Percentiles rank a stretch among this genome's conserved stretches.
These are phyloP conservation scores for Pythium brassicae DNA, from an alignment of 352 stramenopile genomes.

Conservation along the genomic window DNA sequence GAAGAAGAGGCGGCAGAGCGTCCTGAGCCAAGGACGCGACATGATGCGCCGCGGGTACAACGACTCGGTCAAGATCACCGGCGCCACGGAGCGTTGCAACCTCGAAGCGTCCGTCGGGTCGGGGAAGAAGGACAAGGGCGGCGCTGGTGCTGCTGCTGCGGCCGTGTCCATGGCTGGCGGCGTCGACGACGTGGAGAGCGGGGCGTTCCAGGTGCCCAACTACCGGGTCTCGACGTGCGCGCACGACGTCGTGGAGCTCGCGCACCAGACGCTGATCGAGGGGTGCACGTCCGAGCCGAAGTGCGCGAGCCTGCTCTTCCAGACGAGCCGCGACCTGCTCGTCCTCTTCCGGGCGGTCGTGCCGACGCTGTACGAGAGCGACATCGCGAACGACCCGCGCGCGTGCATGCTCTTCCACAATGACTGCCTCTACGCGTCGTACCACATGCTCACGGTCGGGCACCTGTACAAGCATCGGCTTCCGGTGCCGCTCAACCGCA, in stretches of 20 bases:
- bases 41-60: constrained; percentile 57
- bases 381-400: constrained; percentile 59
- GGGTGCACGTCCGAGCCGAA: constrained; percentile 35
- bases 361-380: constrained; percentile 57
- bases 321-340: constrained; percentile 73
- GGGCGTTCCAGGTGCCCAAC: constrained; percentile 59
- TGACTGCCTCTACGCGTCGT: constrained; percentile 76
- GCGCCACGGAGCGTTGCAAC: constrained; percentile 49
- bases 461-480: constrained; percentile 70
- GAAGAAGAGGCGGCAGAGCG: constrained; percentile 61
- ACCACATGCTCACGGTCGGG: constrained; percentile 76
- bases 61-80: constrained; percentile 54
- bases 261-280: constrained; percentile 62
- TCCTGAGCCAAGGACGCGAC: constrained; percentile 45
- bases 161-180: constrained; percentile 8
- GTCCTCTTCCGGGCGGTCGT: constrained; percentile 71
- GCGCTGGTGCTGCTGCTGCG: constrained; percentile 1
- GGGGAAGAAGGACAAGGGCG: constrained; percentile 32
- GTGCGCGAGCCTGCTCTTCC: constrained; percentile 61
- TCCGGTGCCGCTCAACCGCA: constrained; percentile 46
- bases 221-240: constrained; percentile 55
- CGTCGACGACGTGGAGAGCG: constrained; percentile 36
- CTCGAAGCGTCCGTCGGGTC: constrained; percentile 30
- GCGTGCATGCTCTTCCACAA: constrained; percentile 83
- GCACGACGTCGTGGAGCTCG: constrained; percentile 58